phyloP scores from a whole-genome alignment of 1,139 yeast species.

The Lizanozyma gosingica region DNA sequence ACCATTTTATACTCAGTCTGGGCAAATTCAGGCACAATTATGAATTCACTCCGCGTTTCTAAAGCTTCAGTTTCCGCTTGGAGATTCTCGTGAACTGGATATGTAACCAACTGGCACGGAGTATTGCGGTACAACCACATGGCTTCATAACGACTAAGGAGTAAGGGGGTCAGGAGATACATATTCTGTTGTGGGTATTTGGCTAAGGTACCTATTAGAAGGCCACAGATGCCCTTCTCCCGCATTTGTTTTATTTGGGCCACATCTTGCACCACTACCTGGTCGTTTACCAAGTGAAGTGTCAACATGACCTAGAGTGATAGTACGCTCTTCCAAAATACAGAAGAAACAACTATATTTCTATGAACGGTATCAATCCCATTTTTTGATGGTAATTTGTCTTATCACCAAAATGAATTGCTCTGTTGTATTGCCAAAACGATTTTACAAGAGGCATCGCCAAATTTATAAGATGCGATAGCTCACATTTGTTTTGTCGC shows the following conservation, averaged over 20 bases:
- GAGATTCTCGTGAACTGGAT: constrained; percentile 17
- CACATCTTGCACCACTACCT: constrained; percentile 17
- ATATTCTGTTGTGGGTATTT: constrained; percentile 87
- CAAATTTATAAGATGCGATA: too few relatives aligned
- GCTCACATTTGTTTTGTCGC: too few relatives aligned
- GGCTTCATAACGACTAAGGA: constrained; percentile 65
- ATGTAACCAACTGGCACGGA: constrained; percentile 25
- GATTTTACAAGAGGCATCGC: too few relatives aligned
- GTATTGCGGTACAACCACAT: constrained; percentile 48
- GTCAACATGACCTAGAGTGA: background rate
- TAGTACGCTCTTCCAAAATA: too few relatives aligned
- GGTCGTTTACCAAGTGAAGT: background rate
- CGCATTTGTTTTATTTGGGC: constrained; percentile 48
- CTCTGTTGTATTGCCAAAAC: too few relatives aligned
- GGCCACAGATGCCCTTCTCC: constrained; percentile 54
- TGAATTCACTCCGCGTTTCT: constrained; percentile 1
- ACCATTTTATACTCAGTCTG: constrained; percentile 5
- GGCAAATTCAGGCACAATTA: constrained; percentile 5
- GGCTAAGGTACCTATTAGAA: constrained; percentile 73
- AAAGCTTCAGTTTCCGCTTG: constrained; percentile 10
- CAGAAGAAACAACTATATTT: too few relatives aligned
- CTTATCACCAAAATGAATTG: too few relatives aligned
- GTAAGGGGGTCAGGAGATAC: constrained; percentile 75
- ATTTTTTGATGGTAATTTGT: too few relatives aligned
- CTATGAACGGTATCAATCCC: too few relatives aligned